phyloP scores from a whole-genome alignment of 108 stramenopile genomes.

The Mayamaea pseudoterrestris region DNA sequence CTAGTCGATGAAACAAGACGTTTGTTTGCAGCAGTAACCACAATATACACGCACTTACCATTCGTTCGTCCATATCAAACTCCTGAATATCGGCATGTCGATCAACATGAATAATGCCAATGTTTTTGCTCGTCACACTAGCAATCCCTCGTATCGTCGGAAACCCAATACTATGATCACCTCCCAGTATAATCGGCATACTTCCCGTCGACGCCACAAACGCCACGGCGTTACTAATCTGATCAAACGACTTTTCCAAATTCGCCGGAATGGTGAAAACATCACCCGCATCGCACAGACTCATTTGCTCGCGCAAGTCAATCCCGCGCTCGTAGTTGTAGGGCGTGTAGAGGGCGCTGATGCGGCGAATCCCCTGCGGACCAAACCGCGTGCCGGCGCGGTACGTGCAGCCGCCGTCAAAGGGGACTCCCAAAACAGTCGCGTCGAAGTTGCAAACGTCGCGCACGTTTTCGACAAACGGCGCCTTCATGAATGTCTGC shows the following conservation, averaged over 20 bases:
- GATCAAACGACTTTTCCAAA: constrained; percentile 77
- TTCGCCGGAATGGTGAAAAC: constrained; percentile 82
- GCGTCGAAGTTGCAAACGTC: constrained; percentile 52
- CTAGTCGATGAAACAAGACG: no score
- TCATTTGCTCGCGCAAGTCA: constrained; percentile 78
- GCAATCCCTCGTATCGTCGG: constrained; percentile 72
- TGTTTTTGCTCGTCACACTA: constrained; percentile 63
- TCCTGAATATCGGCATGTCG: constrained; percentile 84
- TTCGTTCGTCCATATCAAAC: constrained; percentile 70
- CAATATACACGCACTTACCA: no score
- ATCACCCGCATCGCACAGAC: constrained; percentile 37
- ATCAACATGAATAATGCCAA: constrained; percentile 82
- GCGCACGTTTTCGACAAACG: constrained; percentile 54
- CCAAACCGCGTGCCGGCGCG: constrained; percentile 73
- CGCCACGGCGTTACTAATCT: constrained; percentile 74
- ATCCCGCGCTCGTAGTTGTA: constrained; percentile 81
- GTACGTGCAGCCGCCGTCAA: constrained; percentile 77
- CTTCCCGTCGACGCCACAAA: constrained; percentile 56
- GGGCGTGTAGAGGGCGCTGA: constrained; percentile 62
- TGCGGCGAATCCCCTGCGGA: constrained; percentile 72
- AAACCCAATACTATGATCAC: constrained; percentile 76
- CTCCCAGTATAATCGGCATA: constrained; percentile 75
- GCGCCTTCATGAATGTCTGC: constrained; percentile 80
- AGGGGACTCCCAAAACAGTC: constrained; percentile 72
- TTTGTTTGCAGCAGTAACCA: no score